Conservation (phyloP, 1,284 basidiomycete genomes). For the Pterula multifida region DNA sequence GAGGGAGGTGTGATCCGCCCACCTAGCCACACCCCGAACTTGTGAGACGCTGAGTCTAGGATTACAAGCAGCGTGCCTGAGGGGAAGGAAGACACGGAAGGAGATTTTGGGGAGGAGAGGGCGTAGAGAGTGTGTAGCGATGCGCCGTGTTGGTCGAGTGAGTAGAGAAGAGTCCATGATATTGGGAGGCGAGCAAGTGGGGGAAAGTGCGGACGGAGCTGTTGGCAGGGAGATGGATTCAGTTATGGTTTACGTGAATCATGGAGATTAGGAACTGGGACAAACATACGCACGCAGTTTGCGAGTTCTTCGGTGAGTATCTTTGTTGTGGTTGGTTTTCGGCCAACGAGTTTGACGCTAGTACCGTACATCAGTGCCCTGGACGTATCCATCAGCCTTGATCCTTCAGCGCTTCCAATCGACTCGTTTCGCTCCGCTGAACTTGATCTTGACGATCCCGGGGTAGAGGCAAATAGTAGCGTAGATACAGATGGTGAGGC, state of each 20-base stretch:
- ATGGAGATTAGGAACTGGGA: slow-evolving; percentile 3
- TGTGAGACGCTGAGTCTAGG: slow-evolving; percentile 43
- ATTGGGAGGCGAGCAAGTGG: slow-evolving; percentile 69
- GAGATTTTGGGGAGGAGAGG: slow-evolving; percentile 26
- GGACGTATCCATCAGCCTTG: slow-evolving; percentile 21
- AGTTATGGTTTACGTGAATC: slow-evolving; percentile 2
- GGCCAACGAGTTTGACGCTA: slow-evolving; percentile 35
- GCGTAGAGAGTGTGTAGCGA: slow-evolving; percentile 82
- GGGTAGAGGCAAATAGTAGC: not conserved
- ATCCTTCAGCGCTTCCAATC: slow-evolving; percentile 7
- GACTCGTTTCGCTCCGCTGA: not conserved
- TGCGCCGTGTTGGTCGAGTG: slow-evolving; percentile 91
- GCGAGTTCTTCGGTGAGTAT: slow-evolving; percentile 48
- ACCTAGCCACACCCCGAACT: slow-evolving; percentile 77
- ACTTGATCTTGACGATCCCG: not conserved
- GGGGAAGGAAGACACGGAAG: slow-evolving; percentile 1
- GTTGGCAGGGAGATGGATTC: not conserved
- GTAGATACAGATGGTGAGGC: slow-evolving; percentile 7
- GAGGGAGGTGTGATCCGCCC: slow-evolving; percentile 53
- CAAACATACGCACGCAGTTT: slow-evolving; percentile 35
- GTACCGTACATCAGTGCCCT: slow-evolving; percentile 31
- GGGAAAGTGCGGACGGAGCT: slow-evolving; percentile 70
- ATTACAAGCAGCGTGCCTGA: slow-evolving; percentile 44
- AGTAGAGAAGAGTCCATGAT: slow-evolving; percentile 85
- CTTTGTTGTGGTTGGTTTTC: slow-evolving; percentile 38